Conservation (phyloP, 1,139 yeast species). For the Dujonia santamariae region DNA sequence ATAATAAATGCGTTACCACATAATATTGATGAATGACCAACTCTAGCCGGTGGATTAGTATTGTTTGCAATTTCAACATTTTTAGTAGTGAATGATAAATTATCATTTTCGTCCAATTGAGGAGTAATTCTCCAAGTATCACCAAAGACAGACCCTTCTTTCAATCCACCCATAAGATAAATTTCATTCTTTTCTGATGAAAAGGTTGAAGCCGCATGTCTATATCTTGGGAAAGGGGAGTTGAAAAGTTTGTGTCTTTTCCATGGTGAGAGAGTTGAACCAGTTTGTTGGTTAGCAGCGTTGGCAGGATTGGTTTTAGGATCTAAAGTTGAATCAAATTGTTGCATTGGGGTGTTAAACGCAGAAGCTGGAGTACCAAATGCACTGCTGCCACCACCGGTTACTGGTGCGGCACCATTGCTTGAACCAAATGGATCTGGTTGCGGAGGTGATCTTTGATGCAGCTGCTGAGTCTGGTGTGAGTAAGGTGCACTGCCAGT, state of each 20-base stretch:
- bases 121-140: conserved; percentile 84
- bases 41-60: conserved; percentile 88
- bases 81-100: conserved; percentile 46
- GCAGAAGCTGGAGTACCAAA: conserved; percentile 4
- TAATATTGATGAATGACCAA: conserved; percentile 89
- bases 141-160: conserved; percentile 89
- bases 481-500: background rate
- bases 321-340: conserved; percentile 6
- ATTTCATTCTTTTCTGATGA: conserved; percentile 80
- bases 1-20: conserved; percentile 95
- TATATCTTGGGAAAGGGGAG: conserved; percentile 91
- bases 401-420: background rate
- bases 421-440: background rate
- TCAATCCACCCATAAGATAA: conserved; percentile 91
- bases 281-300: conserved; percentile 4
- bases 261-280: conserved; percentile 59
- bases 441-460: background rate
- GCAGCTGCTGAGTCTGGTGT: background rate
- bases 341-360: conserved; percentile 3
- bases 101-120: conserved; percentile 21
- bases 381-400: conserved; percentile 1
- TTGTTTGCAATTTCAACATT: conserved; percentile 54
- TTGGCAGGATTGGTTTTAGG: conserved; percentile 6
- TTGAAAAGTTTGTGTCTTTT: conserved; percentile 62
- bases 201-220: conserved; percentile 81